Conservation (phyloP, 768 basidiomycete species). For the Serendipita vermifera region DNA sequence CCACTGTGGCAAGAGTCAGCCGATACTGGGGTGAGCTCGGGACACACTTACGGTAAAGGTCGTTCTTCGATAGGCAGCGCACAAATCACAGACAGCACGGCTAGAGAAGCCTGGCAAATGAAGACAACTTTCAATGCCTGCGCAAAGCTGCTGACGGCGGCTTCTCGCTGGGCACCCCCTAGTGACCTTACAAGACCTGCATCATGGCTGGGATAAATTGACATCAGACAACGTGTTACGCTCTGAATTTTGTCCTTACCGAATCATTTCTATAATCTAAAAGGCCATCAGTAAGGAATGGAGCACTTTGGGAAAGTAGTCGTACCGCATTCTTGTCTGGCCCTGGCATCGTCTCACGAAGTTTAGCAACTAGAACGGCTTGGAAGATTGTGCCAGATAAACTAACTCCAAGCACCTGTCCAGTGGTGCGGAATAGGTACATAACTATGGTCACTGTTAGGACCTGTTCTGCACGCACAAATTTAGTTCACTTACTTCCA, state of each 20-base stretch:
- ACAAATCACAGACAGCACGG: slow-evolving; percentile 51
- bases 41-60: slow-evolving; percentile 16
- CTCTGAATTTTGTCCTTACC: neutral
- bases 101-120: slow-evolving; percentile 59
- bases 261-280: slow-evolving; percentile 1
- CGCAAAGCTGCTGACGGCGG: slow-evolving; percentile 65
- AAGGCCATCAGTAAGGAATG: neutral
- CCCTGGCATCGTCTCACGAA: slow-evolving; percentile 64
- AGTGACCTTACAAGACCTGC: slow-evolving; percentile 59
- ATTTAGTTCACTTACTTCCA: slow-evolving; percentile 49
- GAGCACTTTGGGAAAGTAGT: neutral
- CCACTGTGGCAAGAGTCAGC: neutral
- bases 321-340: slow-evolving; percentile 54
- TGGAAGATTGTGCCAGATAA: slow-evolving; percentile 77
- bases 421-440: slow-evolving; percentile 86
- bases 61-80: slow-evolving; percentile 48
- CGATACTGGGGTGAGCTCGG: neutral
- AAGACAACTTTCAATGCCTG: slow-evolving; percentile 72
- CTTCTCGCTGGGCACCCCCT: slow-evolving; percentile 38
- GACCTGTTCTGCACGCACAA: slow-evolving; percentile 14
- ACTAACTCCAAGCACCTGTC: slow-evolving; percentile 91
- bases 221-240: too few species aligned
- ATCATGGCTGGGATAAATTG: slow-evolving; percentile 24
- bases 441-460: slow-evolving; percentile 42
- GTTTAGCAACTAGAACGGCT: slow-evolving; percentile 53